Conservation (phyloP, 2,329 filamentous ascomycete genomes). For the Fusarium newnesense region DNA sequence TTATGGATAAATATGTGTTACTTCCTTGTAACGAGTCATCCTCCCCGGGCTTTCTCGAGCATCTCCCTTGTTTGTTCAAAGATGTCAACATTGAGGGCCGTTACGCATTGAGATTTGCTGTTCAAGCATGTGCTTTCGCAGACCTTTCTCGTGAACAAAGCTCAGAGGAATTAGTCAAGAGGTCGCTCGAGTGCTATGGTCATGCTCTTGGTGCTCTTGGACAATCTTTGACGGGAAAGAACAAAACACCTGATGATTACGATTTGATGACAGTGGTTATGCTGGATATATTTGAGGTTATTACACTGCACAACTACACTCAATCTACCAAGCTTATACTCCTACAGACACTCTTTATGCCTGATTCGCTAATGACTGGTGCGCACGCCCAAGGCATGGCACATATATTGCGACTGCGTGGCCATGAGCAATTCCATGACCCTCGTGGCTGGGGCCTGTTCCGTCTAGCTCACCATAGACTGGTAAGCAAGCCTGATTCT, state of each 20-base stretch:
- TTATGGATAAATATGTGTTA: conserved; percentile 53
- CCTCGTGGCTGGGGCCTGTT: conserved; percentile 54
- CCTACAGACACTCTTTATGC: conserved; percentile 48
- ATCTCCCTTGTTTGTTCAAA: conserved; percentile 51
- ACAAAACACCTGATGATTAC: conserved; percentile 52
- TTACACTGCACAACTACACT: too few species aligned
- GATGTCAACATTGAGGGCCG: conserved; percentile 52
- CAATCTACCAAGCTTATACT: neutral
- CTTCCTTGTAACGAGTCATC: conserved; percentile 51
- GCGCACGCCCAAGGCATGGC: conserved; percentile 54
- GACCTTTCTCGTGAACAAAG: conserved; percentile 44
- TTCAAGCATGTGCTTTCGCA: conserved; percentile 51
- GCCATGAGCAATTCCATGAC: conserved; percentile 48
- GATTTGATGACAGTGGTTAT: conserved; percentile 54
- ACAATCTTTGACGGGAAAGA: conserved; percentile 44
- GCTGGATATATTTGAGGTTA: conserved; percentile 54
- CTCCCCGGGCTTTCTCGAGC: conserved; percentile 52
- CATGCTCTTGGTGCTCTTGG: conserved; percentile 48
- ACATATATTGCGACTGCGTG: conserved; percentile 51
- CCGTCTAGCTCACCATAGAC: conserved; percentile 51
- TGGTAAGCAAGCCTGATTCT: conserved; percentile 27
- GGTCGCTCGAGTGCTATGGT: conserved; percentile 50
- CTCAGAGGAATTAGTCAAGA: conserved; percentile 33
- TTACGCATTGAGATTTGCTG: conserved; percentile 51
- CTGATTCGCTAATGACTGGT: conserved; percentile 38